phyloP scores from a whole-genome alignment of 2,329 filamentous ascomycete species.

The Diplodia scrobiculata region DNA sequence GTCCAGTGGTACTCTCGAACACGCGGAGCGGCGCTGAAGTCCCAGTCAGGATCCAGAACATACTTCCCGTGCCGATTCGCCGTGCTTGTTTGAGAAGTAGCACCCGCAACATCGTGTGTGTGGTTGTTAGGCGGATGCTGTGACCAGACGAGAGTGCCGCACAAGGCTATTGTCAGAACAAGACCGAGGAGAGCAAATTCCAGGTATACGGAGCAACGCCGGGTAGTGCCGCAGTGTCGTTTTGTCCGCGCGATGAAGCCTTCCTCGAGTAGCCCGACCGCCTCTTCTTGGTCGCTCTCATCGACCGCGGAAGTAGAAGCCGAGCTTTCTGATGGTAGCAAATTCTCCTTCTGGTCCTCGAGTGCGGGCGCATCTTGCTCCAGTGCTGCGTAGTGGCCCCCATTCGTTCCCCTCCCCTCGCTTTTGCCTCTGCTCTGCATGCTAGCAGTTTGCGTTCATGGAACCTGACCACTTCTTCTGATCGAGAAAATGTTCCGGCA shows the following conservation, averaged over 20 bases:
- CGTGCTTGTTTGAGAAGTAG: neutral
- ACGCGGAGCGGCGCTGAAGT: conserved; percentile 53
- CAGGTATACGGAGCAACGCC: neutral
- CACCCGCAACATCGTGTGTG: neutral
- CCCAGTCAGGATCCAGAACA: conserved; percentile 60
- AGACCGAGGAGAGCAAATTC: conserved; percentile 13
- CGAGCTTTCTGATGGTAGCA: neutral
- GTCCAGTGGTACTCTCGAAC: conserved; percentile 63
- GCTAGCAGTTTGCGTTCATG: neutral
- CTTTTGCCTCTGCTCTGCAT: neutral
- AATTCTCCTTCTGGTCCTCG: neutral
- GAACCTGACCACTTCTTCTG: neutral
- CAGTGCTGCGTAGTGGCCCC: neutral
- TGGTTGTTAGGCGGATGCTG: neutral
- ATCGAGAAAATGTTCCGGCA: neutral
- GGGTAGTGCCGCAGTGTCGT: conserved; percentile 14
- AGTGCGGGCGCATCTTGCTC: neutral
- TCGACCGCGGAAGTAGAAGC: neutral
- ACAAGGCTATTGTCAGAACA: conserved; percentile 1
- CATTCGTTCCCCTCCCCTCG: neutral
- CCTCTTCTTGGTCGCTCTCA: neutral
- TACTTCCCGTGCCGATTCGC: conserved; percentile 41
- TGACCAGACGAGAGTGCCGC: conserved; percentile 7
- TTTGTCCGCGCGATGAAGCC: neutral
- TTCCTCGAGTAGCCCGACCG: neutral